Evolutionary conservation across 768 basidiomycete genomes (phyloP).

Genomic region (Leucocoprinus birnbaumii): DNA sequence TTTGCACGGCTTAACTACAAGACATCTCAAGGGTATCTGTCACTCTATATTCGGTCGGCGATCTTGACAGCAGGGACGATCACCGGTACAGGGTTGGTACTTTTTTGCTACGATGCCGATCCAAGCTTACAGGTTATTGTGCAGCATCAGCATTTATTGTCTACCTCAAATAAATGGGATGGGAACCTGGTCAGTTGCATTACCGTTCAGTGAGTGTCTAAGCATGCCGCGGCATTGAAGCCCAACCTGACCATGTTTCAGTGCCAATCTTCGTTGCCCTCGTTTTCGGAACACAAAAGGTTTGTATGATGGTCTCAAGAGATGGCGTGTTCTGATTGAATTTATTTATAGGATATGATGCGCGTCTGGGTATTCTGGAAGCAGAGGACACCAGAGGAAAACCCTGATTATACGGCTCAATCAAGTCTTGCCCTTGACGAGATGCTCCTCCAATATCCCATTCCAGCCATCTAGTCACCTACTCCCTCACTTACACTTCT

Average conservation of each 20-base stretch:
- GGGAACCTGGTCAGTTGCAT: not conserved
- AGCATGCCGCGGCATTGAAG: not conserved
- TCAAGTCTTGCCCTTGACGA: not conserved
- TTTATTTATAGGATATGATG: conserved; percentile 1
- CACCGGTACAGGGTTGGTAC: not conserved
- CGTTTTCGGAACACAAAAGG: conserved; percentile 7
- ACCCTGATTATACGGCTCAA: not conserved
- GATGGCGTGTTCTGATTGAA: not conserved
- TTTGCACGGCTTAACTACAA: conserved; percentile 3
- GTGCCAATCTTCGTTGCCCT: conserved; percentile 12
- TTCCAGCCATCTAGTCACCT: not conserved
- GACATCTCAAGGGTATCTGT: not conserved
- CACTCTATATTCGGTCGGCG: conserved; percentile 8
- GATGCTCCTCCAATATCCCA: not conserved
- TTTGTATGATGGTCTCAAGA: not conserved
- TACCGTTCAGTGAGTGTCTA: conserved; percentile 8
- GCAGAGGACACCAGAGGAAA: conserved; percentile 4
- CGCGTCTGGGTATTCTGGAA: conserved; percentile 10
- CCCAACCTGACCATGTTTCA: not conserved
- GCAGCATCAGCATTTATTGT: not conserved
- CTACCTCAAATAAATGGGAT: not conserved
- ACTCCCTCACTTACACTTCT: too few relatives aligned
- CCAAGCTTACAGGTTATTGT: not conserved
- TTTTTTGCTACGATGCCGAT: not conserved
- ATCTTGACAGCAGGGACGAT: conserved; percentile 6